Conservation (phyloP, 306 rosid species). For the Senna siamea region DNA sequence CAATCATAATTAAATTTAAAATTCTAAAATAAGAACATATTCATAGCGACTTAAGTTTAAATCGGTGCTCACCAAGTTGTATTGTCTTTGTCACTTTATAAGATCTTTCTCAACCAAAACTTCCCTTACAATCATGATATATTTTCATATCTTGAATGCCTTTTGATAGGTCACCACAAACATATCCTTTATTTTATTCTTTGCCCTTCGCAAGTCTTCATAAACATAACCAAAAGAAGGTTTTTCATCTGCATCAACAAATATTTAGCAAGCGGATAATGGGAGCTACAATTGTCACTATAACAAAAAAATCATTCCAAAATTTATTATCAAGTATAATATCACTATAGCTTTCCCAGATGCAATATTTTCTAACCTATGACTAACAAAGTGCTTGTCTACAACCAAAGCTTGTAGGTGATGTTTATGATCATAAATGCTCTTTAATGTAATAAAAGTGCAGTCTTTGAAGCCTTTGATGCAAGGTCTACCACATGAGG, state of each 20-base stretch:
- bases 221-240: background rate
- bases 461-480: background rate
- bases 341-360: background rate
- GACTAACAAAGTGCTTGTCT: background rate
- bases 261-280: background rate
- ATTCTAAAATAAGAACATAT: background rate
- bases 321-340: background rate
- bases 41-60: too few relatives aligned
- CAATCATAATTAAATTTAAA: background rate
- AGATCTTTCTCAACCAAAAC: background rate
- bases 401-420: background rate
- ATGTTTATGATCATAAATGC: background rate
- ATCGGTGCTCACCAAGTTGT: background rate
- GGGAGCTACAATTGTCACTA: background rate
- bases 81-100: background rate
- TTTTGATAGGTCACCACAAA: background rate
- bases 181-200: background rate
- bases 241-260: background rate
- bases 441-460: background rate
- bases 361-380: background rate
- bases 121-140: background rate
- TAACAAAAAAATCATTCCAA: background rate
- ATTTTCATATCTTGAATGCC: too few relatives aligned
- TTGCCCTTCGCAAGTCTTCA: background rate
- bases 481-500: background rate